Evolutionary conservation across 805 yeast genomes (phyloP), one percentile per base, ranked within the genome.

Genomic region (Ogataea saltuana): DNA sequence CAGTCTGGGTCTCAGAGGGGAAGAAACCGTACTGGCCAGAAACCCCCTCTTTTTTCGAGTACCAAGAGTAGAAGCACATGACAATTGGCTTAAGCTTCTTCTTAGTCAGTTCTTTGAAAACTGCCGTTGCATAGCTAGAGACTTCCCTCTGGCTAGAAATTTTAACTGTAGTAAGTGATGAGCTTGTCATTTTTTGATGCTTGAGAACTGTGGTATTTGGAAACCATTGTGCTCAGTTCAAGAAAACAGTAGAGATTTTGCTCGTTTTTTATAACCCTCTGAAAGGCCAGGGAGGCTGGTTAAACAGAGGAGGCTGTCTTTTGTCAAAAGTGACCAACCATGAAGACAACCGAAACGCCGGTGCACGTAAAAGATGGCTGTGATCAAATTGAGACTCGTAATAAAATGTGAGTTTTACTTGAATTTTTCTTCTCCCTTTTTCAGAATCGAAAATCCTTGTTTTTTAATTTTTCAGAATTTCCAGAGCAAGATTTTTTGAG

Each of bases 101-200:
- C 37, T 60, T 60, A 8, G 54, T 50, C 10, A 60, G 37, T 26
- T 53, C 55, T 32, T 37, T 46, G 17, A 59, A 43, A 16, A 49
- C 58, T 1, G 38, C 21, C n/a, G 36, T 41, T 5, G 56, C 42
- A 40, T 59, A 54, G 9, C 29, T 20, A 6, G 34, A 36, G 18
- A 51, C 52, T 16, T 45, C 50, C 18, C 21, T 51, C 6, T n/a
- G 19, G 19, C 49, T 21, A 2, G 46, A 16, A 8, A 54, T 41
- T 30, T 52, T 48, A 27, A 58, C 45, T 27, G 18, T 7, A 19
- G 38, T 41, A 19, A 26, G 35, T 25, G 22, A 29, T n/a, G 28
- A 15, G 9, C n/a, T n/a, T n/a, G 27, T 10, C 33, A 29, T 28
- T 20, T 3, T 18, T 18, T 16, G 27, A n/a, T n/a, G n/a, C n/a